Base-by-base conservation (phyloP, 2,329 filamentous ascomycete genomes). In the Periglandula ipomoeae region DNA sequence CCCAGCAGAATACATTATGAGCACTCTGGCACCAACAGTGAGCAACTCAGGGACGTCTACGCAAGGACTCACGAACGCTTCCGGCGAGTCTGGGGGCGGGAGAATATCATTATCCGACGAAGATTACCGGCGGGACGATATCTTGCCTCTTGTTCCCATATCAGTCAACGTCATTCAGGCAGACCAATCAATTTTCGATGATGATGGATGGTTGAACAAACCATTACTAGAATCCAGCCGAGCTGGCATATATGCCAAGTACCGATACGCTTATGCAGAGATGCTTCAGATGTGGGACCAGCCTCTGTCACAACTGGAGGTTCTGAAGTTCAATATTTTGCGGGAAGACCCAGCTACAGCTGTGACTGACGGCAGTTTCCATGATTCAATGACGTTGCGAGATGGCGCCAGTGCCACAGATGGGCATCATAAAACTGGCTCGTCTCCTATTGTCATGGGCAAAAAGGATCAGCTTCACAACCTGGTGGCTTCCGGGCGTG, bases 261-360 rank as follows among this genome's bases (percentile, higher is more conserved):
- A 85, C 58, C 76, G 82, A 32, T 76, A 79, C 51, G 73, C 76
- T 1, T 86, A 86, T 56, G 81, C 82, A n/a, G 80, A 84, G 62
- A 74, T 85, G 64, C 70, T 86, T 3, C 81, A 82, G 54, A 76
- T 80, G 65, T 85, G 82, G 82, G 70, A 73, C 2, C 74, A 81
- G 49, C 80, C 80, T 0, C 65, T 85, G 4, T 73, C 78, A 27
- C 72, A 81, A 17, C 71, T 85, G 1, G 82, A 86, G 59, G 76
- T 86, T 24, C 72, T 85, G 65, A 85, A 86, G 58, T 85, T 85
- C 58, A 84, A 84, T 53, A 73, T 79, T 4, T 66, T 85, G 35
- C 75, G 75, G 48, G 75, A 77, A 23, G 70, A 74, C 43, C 56
- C 42, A 56, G 60, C 48, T 20, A 53, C 38, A 5, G 57, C 60